A percentile compares a stretch with the other conserved stretches of the same genome.
Evolutionary conservation across 164 flowering plant species (phyloP).

Genomic region (Nymphaea colorata): DNA sequence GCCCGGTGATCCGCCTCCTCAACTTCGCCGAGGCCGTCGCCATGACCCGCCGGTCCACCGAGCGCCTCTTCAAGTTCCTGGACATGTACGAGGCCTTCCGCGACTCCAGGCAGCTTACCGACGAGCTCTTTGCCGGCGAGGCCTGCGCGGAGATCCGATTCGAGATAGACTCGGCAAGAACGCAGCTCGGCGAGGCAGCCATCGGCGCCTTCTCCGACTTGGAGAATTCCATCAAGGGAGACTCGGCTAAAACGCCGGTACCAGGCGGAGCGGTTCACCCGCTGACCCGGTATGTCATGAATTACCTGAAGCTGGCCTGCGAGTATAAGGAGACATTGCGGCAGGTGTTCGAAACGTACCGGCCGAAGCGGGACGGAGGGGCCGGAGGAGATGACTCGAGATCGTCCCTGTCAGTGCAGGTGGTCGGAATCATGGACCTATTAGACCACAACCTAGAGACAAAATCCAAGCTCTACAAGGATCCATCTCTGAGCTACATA

Average conservation of each 20-base stretch:
- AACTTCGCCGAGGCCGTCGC: constrained; percentile 64
- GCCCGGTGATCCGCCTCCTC: constrained; percentile 33
- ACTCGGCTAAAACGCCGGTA: constrained; percentile 50
- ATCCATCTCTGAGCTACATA: constrained; percentile 41
- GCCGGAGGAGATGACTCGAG: not conserved
- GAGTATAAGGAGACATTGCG: constrained; percentile 65
- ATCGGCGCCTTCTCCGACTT: constrained; percentile 52
- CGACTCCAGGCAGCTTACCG: constrained; percentile 20
- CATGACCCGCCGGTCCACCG: constrained; percentile 51
- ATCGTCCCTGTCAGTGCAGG: constrained; percentile 38
- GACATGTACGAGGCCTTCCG: constrained; percentile 68
- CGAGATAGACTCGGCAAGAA: constrained; percentile 25
- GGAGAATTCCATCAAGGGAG: constrained; percentile 59
- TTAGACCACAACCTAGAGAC: constrained; percentile 47
- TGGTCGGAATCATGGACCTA: constrained; percentile 46
- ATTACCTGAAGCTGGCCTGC: constrained; percentile 54
- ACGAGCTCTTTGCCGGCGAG: constrained; percentile 14
- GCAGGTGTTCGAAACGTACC: constrained; percentile 38
- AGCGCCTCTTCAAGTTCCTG: constrained; percentile 63
- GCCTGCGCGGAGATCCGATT: constrained; percentile 23
- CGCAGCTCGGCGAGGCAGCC: constrained; percentile 47
- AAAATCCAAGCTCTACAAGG: constrained; percentile 64
- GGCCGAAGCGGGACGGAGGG: constrained; percentile 7
- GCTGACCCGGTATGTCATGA: constrained; percentile 71
- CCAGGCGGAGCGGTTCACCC: constrained; percentile 92